These are phyloP conservation scores for Erigeron canadensis DNA, from an alignment of 129 eudicot genomes.

Conservation along the genomic window DNA sequence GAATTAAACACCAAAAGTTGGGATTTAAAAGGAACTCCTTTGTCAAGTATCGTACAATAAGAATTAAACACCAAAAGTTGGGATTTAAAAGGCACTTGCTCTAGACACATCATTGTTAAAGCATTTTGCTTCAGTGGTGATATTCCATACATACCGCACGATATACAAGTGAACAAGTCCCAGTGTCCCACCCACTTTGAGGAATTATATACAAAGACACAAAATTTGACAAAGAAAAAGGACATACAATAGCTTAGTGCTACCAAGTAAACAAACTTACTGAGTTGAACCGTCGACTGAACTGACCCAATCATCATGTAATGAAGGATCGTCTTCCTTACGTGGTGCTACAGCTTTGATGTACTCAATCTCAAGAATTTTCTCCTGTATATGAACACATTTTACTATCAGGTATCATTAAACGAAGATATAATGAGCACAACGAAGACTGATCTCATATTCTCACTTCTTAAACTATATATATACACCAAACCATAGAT, in stretches of 20 bases:
- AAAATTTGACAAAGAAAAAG: not conserved
- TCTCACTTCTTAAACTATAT: not conserved
- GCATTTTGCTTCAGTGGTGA: not conserved
- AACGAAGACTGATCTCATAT: not conserved
- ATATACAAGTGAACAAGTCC: not conserved
- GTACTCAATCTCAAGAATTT: slow-evolving; percentile 80
- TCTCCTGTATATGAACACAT: slow-evolving; percentile 55
- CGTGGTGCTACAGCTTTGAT: slow-evolving; percentile 83
- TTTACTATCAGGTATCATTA: slow-evolving; percentile 11
- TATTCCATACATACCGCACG: not conserved
- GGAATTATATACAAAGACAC: not conserved
- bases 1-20: not conserved
- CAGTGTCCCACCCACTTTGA: not conserved
- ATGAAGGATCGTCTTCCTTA: slow-evolving; percentile 81
- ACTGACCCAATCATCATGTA: slow-evolving; percentile 98
- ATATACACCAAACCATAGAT: not conserved
- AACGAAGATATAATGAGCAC: not conserved
- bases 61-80: not conserved
- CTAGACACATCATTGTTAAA: not conserved
- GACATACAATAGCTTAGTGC: not conserved
- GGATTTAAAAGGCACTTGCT: not conserved
- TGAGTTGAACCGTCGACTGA: slow-evolving; percentile 85
- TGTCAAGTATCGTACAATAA: too few relatives aligned
- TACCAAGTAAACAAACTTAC: slow-evolving; percentile 36
- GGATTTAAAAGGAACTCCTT: not conserved